Evolutionary conservation across 1,284 basidiomycete species (phyloP), one percentile per base, ranked within the genome.

Genomic region (Sporisorium iseilematis-ciliati): DNA sequence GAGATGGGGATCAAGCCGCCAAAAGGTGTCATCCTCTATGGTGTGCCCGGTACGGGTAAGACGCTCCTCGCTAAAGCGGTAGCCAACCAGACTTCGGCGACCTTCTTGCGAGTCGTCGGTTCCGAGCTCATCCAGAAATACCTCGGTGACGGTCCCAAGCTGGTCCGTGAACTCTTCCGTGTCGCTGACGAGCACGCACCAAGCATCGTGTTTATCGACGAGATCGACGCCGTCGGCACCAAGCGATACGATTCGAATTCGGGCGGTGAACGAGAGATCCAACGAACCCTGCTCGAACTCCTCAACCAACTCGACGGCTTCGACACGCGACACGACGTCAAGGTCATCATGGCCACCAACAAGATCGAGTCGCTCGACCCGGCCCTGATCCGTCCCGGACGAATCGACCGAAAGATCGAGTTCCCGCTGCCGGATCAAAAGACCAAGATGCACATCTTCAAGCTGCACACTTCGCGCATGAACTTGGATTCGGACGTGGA

Each of bases 1-100:
- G 96, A 99, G 88, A 98, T 99, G 97, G 97, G 97, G 67, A 98
- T 99, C 86, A 92, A 92, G 80, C 96, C 96, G 41, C 97, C 97
- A 38, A 99, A 99, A 86, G 97, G 97, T 88, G 97, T 99, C 82
- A 98, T 99, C 79, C 89, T 99, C 0, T 99, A 99, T 82, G 97
- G 97, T 83, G 95, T 96, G 7, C 97, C 97, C 1, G 97, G 97
- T 77, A 99, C 97, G 14, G 97, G 97, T 58, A 99, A 99, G 88
- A 99, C 97, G 0, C 89, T 99, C 1, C 90, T 99, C 2, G 96
- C 97, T 23, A 99, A 99, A 86, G 96, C 96, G 1, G 97, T 99
- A 16, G 97, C 97, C 45, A 98, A 99, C 86, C 96, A 99, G 87
- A 99, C 97, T 25, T 97, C 94, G 7, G 96, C 96, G 1, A 99